Base-by-base conservation (phyloP, 352 stramenopile species). In the Phytophthora melonis region DNA sequence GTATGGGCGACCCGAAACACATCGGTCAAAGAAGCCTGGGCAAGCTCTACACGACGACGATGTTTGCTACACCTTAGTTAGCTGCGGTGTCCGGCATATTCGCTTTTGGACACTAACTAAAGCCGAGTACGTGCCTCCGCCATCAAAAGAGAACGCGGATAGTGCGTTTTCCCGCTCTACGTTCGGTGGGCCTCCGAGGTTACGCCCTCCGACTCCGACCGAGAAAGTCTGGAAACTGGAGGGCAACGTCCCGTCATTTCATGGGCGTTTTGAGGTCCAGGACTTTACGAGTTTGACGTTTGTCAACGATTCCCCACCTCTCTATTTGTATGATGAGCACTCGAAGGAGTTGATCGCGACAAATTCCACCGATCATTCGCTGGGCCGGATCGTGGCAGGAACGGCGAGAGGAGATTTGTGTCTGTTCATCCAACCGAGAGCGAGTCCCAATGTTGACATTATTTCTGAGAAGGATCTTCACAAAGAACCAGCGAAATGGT, bases 161-260 rank as follows among this genome's bases (percentile, higher is more conserved):
- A 88, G 80, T 58, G 87, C 83, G 16, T 93, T 92, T 70, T 86
- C 75, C 43, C 78, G 85, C 3, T 91, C 83, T 1, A 74, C 81
- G 2, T 93, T 93, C 72, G 87, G 87, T 23, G 70, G 82, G 3
- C 87, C 87, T 11, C 64, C 75, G 8, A 71, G 75, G 8, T 41
- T 90, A 30, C 78, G 82, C 36, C 84, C 86, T 45, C 69, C 81
- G n/a, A 86, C 83, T 10, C 84, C 80, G 3, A 86, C 83, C 27
- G 82, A 83, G 9, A 92, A 89, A 59, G 77, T 90, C 47, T 93
- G 87, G 87, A 90, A 88, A 60, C 80, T 93, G 30, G 84, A 93
- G 58, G 87, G 87, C 7, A 92, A 91, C 56, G 82, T 91, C 3
- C 87, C 87, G 16, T 89, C 86, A 16, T 91, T 93, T 60, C 78